A percentile compares a stretch with the other conserved stretches of the same genome.
Evolutionary conservation across 176 grass and related monocot species (phyloP).

Genomic region (Zizania latifolia): DNA sequence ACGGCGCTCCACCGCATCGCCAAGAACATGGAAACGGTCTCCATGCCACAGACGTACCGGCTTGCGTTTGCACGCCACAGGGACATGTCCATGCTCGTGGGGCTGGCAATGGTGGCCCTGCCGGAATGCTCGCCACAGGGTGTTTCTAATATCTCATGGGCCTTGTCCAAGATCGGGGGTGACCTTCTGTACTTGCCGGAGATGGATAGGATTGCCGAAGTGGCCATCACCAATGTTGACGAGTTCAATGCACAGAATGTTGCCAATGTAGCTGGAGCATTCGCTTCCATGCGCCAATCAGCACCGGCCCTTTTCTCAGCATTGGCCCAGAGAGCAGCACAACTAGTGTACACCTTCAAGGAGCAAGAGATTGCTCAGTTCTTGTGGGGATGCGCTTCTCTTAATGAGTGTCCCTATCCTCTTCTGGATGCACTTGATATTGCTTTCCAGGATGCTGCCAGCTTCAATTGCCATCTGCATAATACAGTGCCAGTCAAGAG

Average conservation of each 20-base stretch:
- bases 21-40: conserved; percentile 87
- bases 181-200: conserved; percentile 73
- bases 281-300: conserved; percentile 82
- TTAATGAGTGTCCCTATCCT: conserved; percentile 44
- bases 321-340: conserved; percentile 45
- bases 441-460: conserved; percentile 35
- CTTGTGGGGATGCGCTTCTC: conserved; percentile 83
- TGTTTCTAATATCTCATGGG: conserved; percentile 88
- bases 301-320: conserved; percentile 54
- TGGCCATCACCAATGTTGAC: conserved; percentile 57
- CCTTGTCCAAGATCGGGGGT: conserved; percentile 84
- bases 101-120: conserved; percentile 72
- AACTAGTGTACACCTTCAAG: conserved; percentile 55
- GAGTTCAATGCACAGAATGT: conserved; percentile 88
- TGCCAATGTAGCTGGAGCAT: conserved; percentile 74
- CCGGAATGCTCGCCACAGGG: conserved; percentile 76
- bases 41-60: conserved; percentile 56
- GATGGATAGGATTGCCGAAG: conserved; percentile 80
- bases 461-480: conserved; percentile 14
- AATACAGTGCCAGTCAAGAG: conserved; percentile 9
- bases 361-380: conserved; percentile 83
- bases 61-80: conserved; percentile 70
- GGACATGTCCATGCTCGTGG: conserved; percentile 91
- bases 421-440: conserved; percentile 62
- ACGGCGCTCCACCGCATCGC: conserved; percentile 93